phyloP scores from a whole-genome alignment of 306 rosid species.

The Alnus rubra region DNA sequence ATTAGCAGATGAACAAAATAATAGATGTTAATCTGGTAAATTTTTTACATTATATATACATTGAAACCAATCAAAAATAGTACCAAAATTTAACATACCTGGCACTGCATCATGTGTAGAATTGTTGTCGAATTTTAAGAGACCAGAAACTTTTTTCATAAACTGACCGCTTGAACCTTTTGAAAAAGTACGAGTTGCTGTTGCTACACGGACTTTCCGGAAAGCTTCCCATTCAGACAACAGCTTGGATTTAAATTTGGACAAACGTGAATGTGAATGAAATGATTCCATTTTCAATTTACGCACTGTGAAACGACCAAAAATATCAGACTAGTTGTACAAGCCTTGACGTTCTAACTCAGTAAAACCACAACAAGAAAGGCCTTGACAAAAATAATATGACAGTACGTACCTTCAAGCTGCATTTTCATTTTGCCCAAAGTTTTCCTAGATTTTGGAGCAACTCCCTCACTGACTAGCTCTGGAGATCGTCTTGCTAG shows the following conservation, averaged over 20 bases:
- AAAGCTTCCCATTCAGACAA: conserved; percentile 24
- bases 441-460: conserved; percentile 26
- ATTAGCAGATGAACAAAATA: not conserved
- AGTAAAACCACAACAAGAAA: not conserved
- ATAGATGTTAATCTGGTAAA: too few relatives aligned
- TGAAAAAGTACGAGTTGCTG: conserved; percentile 10
- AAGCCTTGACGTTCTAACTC: not conserved
- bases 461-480: conserved; percentile 23
- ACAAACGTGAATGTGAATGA: not conserved
- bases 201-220: conserved; percentile 19
- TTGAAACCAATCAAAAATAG: not conserved
- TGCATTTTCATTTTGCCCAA: conserved; percentile 36
- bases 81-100: conserved; percentile 23
- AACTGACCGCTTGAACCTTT: conserved; percentile 23
- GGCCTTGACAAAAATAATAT: not conserved
- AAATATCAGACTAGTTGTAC: not conserved
- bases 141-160: conserved; percentile 27
- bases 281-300: conserved; percentile 34
- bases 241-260: conserved; percentile 14
- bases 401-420: conserved; percentile 11
- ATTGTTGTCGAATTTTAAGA: conserved; percentile 2
- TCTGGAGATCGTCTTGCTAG: conserved; percentile 26
- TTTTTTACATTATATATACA: too few relatives aligned
- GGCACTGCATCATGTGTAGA: conserved; percentile 27
- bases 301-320: conserved; percentile 29